phyloP scores from a whole-genome alignment of 805 yeast species.

The Teunomyces lycoperdinae region DNA sequence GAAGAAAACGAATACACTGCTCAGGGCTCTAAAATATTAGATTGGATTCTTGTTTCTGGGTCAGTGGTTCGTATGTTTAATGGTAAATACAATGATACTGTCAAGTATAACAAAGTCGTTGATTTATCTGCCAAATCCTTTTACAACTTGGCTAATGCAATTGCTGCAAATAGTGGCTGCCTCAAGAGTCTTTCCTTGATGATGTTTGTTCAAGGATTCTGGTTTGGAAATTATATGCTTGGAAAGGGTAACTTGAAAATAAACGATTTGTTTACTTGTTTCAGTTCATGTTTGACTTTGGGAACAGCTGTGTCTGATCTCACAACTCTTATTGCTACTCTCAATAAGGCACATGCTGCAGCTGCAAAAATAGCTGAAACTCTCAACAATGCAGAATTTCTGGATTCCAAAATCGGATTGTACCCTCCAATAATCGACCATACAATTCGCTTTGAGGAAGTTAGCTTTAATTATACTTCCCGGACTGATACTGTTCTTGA shows the following conservation, averaged over 20 bases:
- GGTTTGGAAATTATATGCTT: conserved; percentile 81
- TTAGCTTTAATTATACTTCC: conserved; percentile 63
- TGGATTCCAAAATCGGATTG: conserved; percentile 4
- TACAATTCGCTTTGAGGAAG: conserved; percentile 24
- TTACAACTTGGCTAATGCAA: conserved; percentile 43
- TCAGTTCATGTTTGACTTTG: conserved; percentile 75
- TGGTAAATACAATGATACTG: conserved; percentile 52
- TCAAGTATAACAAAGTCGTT: conserved; percentile 38
- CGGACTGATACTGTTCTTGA: conserved; percentile 51
- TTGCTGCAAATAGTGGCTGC: conserved; percentile 55
- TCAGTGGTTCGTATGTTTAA: conserved; percentile 59
- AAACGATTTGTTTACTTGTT: conserved; percentile 75
- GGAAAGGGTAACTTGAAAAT: conserved; percentile 46
- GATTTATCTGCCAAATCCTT: conserved; percentile 38
- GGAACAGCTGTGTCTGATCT: conserved; percentile 58
- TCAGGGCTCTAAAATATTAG: conserved; percentile 55
- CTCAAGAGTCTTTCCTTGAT: conserved; percentile 57
- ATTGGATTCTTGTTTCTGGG: conserved; percentile 67
- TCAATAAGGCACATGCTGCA: conserved; percentile 76
- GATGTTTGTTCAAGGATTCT: conserved; percentile 89
- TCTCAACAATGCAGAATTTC: conserved; percentile 10
- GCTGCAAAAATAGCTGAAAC: conserved; percentile 47
- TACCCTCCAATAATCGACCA: conserved; percentile 13
- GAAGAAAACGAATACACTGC: conserved; percentile 58
- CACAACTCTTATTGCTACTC: conserved; percentile 53